These are phyloP conservation scores for Hortiboletus flavorubellus DNA, from an alignment of 768 basidiomycete species.

Conservation along the genomic window DNA sequence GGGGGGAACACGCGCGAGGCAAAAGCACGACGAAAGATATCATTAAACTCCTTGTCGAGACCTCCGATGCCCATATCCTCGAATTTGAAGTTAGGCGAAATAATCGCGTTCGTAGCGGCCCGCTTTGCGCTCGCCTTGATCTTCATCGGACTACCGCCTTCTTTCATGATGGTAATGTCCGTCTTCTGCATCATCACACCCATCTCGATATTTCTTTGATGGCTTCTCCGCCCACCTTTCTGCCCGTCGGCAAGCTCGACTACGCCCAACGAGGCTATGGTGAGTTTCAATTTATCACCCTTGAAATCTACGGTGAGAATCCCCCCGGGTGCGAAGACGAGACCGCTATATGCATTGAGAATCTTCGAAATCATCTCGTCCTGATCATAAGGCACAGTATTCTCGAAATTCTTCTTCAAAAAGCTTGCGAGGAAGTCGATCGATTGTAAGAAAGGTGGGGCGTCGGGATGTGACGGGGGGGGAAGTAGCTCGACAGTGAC, in stretches of 20 bases:
- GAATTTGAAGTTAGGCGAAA: conserved; percentile 98
- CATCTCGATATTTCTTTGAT: conserved; percentile 36
- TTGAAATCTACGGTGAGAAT: conserved; percentile 84
- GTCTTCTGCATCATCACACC: conserved; percentile 90
- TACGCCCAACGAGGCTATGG: conserved; percentile 55
- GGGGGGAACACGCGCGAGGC: conserved; percentile 99
- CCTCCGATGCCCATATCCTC: conserved; percentile 99
- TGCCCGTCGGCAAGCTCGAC: conserved; percentile 65
- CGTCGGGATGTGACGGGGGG: conserved; percentile 45
- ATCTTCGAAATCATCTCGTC: conserved; percentile 84
- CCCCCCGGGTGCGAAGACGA: conserved; percentile 68
- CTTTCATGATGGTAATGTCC: conserved; percentile 89
- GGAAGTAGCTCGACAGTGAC: conserved; percentile 65
- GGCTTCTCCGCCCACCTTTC: conserved; percentile 38
- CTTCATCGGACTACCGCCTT: conserved; percentile 75
- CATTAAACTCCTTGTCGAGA: conserved; percentile 88
- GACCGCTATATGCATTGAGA: conserved; percentile 66
- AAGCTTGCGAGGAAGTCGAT: conserved; percentile 81
- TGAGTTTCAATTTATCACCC: conserved; percentile 75
- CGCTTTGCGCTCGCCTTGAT: conserved; percentile 90
- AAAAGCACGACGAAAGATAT: conserved; percentile 98
- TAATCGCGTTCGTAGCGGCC: conserved; percentile 92
- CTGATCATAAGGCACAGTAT: conserved; percentile 70
- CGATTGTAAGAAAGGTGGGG: conserved; percentile 66
- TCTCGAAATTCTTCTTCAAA: conserved; percentile 48